These are phyloP conservation scores for Aegilops bicornis DNA, from an alignment of 176 grass and related monocot genomes.

Conservation along the genomic window DNA sequence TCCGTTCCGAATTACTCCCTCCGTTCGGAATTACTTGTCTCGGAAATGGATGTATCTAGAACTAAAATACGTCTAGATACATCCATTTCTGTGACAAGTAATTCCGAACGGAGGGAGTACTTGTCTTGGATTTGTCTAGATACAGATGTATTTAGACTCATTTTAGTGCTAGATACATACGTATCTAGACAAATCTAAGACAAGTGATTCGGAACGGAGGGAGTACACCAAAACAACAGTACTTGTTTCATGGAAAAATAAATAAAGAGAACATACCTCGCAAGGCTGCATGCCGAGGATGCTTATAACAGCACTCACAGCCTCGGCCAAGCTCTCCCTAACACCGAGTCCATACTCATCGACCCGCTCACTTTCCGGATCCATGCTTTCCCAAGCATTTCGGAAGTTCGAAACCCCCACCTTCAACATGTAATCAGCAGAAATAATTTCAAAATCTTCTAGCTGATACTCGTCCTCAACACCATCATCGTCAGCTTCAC, in stretches of 20 bases:
- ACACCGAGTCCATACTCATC: constrained; percentile 95
- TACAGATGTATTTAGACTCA: no score
- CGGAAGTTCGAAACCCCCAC: constrained; percentile 92
- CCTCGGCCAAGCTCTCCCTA: constrained; percentile 80
- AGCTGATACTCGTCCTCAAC: constrained; percentile 98
- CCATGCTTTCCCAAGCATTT: constrained; percentile 97
- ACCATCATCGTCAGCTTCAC: constrained; percentile 92
- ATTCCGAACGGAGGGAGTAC: no score
- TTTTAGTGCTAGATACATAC: no score
- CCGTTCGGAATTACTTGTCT: no score
- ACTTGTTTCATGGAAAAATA: neutral
- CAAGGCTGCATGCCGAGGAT: constrained; percentile 98
- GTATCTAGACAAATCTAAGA: no score
- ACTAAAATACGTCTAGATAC: no score
- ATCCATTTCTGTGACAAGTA: no score
- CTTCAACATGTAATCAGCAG: constrained; percentile 94
- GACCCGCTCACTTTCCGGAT: constrained; percentile 71
- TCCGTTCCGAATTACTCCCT: no score
- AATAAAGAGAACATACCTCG: constrained; percentile 54
- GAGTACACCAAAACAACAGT: neutral
- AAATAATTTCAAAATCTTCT: constrained; percentile 84
- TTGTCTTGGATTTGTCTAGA: no score
- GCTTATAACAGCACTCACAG: constrained; percentile 79
- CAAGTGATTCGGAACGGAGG: no score
- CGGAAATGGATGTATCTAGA: no score